phyloP scores from a whole-genome alignment of 306 rosid species.

The Datisca glomerata region DNA sequence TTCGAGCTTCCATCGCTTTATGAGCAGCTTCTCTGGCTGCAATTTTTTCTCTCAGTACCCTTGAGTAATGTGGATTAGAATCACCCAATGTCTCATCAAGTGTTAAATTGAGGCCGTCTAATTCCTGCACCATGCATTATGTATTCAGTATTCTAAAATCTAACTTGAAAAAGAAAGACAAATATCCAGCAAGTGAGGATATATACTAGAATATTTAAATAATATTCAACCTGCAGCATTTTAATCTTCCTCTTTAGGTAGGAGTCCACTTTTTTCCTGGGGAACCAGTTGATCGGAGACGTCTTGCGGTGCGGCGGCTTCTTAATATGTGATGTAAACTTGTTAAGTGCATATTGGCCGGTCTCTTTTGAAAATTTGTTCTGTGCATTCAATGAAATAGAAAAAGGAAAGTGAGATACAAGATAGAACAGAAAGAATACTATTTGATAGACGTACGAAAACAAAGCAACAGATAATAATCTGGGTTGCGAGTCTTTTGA shows the following conservation, averaged over 20 bases:
- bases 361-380: conserved; percentile 42
- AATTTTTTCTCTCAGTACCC: conserved; percentile 77
- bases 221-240: conserved; percentile 68
- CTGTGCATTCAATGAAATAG: conserved; percentile 35
- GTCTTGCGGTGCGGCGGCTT: conserved; percentile 71
- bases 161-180: too few species aligned
- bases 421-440: too few species aligned
- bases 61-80: conserved; percentile 86
- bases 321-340: conserved; percentile 53
- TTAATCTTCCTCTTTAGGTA: conserved; percentile 77
- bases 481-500: too few species aligned
- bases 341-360: conserved; percentile 44
- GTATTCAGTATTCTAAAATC: conserved; percentile 2
- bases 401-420: too few species aligned
- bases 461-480: too few species aligned
- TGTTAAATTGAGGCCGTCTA: conserved; percentile 69
- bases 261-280: conserved; percentile 72
- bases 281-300: conserved; percentile 90
- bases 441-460: too few species aligned
- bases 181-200: too few species aligned
- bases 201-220: conserved; percentile 6
- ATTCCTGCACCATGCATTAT: conserved; percentile 37
- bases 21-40: conserved; percentile 84
- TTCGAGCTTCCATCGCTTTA: conserved; percentile 72
- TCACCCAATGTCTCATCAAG: conserved; percentile 89